Evolutionary conservation across 2,329 filamentous ascomycete species (phyloP).

Genomic region (Colletotrichum camelliae): DNA sequence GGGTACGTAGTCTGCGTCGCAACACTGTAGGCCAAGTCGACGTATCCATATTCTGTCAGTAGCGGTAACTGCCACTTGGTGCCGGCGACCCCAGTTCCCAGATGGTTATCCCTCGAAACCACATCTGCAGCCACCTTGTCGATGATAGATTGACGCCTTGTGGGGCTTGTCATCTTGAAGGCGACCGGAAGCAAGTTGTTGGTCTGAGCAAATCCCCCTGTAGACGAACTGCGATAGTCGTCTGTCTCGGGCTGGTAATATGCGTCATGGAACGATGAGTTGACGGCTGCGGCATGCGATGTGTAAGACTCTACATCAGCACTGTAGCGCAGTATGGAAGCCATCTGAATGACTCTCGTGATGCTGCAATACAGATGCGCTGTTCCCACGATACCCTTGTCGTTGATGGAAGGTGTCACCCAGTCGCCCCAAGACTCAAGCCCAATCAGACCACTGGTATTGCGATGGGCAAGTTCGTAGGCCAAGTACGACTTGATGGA

Average conservation of each 20-base stretch:
- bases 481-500: background rate
- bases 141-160: background rate
- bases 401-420: background rate
- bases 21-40: background rate
- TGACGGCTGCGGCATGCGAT: background rate
- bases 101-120: background rate
- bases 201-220: background rate
- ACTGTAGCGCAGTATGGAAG: background rate
- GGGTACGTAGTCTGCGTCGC: background rate
- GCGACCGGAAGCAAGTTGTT: background rate
- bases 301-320: background rate
- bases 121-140: background rate
- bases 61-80: background rate
- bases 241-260: background rate
- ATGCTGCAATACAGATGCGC: background rate
- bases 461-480: background rate
- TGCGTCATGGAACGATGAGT: background rate
- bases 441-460: background rate
- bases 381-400: background rate
- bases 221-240: background rate
- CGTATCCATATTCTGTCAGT: background rate
- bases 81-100: background rate
- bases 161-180: background rate
- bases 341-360: background rate
- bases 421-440: background rate